These are phyloP conservation scores for Ailanthus altissimus DNA, from an alignment of 345 rosid species.

Conservation along the genomic window DNA sequence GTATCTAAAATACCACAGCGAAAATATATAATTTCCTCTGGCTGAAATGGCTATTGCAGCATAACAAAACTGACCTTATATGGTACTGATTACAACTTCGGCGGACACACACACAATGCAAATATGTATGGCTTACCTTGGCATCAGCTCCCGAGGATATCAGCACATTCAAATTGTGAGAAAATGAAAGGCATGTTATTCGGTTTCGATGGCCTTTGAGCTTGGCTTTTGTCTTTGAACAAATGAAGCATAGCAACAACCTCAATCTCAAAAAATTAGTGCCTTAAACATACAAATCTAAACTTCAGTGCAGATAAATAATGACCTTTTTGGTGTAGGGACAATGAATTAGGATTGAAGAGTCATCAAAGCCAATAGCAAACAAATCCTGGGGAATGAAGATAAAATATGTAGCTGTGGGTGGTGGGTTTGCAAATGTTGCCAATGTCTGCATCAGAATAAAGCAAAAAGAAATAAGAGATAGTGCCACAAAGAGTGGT, in stretches of 20 bases:
- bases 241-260: conserved; percentile 3
- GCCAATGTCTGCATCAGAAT: conserved; percentile 31
- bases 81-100: not conserved
- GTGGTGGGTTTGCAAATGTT: conserved; percentile 34
- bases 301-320: conserved; percentile 9
- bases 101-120: not conserved
- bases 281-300: not conserved
- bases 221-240: conserved; percentile 17
- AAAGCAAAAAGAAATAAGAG: conserved; percentile 23
- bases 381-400: conserved; percentile 35
- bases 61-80: not conserved
- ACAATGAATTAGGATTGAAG: conserved; percentile 39
- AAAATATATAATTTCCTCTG: not conserved
- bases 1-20: not conserved
- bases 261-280: not conserved
- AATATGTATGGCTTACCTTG: conserved; percentile 10
- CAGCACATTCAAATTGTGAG: conserved; percentile 18
- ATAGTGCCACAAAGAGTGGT: not conserved
- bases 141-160: conserved; percentile 23
- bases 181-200: conserved; percentile 21
- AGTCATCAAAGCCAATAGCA: conserved; percentile 38
- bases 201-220: conserved; percentile 21
- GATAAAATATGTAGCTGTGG: conserved; percentile 36
- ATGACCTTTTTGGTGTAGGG: conserved; percentile 35
- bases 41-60: conserved; percentile 8